Evolutionary conservation across 176 grass and related monocot genomes (phyloP), one percentile per base, ranked within the genome.

Genomic region (Phyllostachys edulis): DNA sequence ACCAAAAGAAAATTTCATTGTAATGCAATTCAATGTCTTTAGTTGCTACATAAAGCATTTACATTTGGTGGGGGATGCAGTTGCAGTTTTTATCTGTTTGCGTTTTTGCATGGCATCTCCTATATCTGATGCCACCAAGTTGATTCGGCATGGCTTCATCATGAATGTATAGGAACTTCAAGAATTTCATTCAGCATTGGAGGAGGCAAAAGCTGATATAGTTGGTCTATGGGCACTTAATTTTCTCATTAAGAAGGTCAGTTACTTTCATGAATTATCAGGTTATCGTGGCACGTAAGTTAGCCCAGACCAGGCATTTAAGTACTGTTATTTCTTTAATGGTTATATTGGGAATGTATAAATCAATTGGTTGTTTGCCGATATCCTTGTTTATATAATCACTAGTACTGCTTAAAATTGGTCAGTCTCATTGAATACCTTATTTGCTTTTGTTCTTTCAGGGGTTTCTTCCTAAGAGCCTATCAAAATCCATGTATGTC

Each of bases 171-270:
- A 98, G 96, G 92, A 98, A 94, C 90, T 98, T 41, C 96, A 98
- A 91, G 91, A 98, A 83, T 59, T 90, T 45, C 69, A 98, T 83
- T 95, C 96, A 68, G 87, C 96, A 26, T 73, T 98, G 86, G 96
- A 98, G 87, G 96, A 98, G 86, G 92, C 96, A 75, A 98, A 98
- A 88, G 96, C 96, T 82, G 96, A 98, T 92, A 98, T 98, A 87
- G 96, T 98, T 78, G 96, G 92, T 60, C 92, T 98, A 40, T 98
- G 96, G 96, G 96, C 96, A 17, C 85, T 98, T 26, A 98, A 98
- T 76, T 98, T 93, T 81, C 90, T 98, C 77, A 88, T 98, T 51
- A 85, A 95, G 47, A 86, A 95, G 96, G 96, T 97, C 8, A 81
- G 73, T 85, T 68, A 57, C 27, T 85, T 80, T 62, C 55, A 83